Base-by-base conservation (phyloP, 768 basidiomycete genomes). In the Neoboletus magnificus region DNA sequence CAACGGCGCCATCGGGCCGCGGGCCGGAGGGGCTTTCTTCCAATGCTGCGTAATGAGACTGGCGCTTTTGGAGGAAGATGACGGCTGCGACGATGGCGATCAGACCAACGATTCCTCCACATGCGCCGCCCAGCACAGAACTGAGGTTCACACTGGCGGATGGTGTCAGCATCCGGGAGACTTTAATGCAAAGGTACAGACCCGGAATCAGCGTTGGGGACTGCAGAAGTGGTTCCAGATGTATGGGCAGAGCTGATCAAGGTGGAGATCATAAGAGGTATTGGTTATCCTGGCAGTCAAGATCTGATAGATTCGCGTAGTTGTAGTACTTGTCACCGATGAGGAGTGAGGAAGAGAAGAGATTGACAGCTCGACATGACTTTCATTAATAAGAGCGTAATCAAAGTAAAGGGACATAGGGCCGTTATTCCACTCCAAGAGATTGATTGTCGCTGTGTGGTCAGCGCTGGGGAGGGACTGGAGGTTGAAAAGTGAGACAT, bases 341-440 rank as follows among this genome's bases (percentile, higher is more conserved):
- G 33, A 35, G 33, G 33, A 33, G 13, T 15, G 33, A 33, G 12
- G 32, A 33, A 15, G 33, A 33, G 33, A 16, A 16, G 53, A 20
- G 8, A 41, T 47, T 15, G 60, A 43, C 5, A 40, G 27, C 5
- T 40, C 42, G 18, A 62, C 33, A 25, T 41, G 12, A 37, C 44
- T 56, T 40, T 63, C 52, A 30, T 59, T 62, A 35, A 63, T 20
- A 25, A n/a, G 27, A 2, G 57, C 62, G 20, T 58, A 63, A 52
- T 63, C 61, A 33, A 56, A 63, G 22, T 56, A 55, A 40, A 63
- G 47, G 9, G 60, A 59, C 1, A 45, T 56, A 5, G 33, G 0
- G 2, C 36, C 41, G 29, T 42, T 27, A 7, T 56, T 22, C 62
- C 55, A 64, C 29, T 54, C 40, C 35, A 57, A 27, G 15, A 64